A percentile compares a stretch with the other conserved stretches of the same genome.
Conservation (phyloP, 2,329 filamentous ascomycete species). For the Graphilbum sp. region DNA sequence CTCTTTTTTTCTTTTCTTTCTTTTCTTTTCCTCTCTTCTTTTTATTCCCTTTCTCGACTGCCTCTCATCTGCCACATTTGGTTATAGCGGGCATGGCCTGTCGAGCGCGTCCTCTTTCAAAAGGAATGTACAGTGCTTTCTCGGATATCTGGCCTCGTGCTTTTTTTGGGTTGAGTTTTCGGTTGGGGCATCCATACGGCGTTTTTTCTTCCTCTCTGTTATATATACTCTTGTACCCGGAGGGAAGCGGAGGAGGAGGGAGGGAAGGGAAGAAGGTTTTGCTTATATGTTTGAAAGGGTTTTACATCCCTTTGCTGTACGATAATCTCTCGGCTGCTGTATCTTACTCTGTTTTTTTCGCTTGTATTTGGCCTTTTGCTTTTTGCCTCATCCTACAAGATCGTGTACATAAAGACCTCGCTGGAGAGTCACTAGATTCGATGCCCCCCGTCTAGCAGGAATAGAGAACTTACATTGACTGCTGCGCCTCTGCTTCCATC, state of each 20-base stretch:
- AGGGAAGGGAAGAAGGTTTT: no score
- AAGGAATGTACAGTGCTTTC: neutral
- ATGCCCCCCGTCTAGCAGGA: no score
- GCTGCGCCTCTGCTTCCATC: no score
- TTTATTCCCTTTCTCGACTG: neutral
- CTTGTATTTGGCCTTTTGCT: no score
- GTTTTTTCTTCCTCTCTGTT: neutral
- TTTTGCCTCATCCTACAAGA: neutral
- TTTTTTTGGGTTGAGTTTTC: neutral
- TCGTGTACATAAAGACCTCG: neutral
- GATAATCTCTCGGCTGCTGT: no score
- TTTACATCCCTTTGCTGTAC: no score
- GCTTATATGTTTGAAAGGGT: no score
- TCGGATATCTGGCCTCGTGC: neutral
- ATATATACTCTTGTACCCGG: neutral
- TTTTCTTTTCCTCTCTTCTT: neutral
- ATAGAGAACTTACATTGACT: no score
- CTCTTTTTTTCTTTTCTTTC: neutral
- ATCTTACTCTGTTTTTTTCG: no score
- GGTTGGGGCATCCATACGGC: conserved; percentile 2
- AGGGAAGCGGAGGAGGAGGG: no score
- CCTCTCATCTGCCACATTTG: neutral
- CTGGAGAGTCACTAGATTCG: no score
- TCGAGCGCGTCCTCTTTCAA: neutral
- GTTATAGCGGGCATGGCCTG: neutral